Evolutionary conservation across 345 rosid species (phyloP), one percentile per base, ranked within the genome.

Genomic region (Citrus maxima): DNA sequence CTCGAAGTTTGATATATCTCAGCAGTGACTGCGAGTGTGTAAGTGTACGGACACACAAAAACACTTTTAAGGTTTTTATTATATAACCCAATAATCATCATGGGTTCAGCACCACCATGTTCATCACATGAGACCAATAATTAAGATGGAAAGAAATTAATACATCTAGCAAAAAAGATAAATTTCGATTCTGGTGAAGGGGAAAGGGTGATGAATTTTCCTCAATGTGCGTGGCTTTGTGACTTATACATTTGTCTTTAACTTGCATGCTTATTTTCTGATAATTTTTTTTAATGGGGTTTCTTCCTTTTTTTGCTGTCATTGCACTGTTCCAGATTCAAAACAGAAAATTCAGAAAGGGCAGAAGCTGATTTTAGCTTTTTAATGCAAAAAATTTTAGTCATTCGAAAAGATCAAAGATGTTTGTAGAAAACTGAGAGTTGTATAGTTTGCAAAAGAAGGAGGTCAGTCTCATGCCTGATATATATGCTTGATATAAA

Each of bases 31-130:
- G 28, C n/a, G 27, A 8, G n/a, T 30, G 77, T 63, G 74, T 55
- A 74, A 74, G 56, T 49, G 82, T 75, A 70, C 70, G 76, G 72
- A 69, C 21, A 51, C 61, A 2, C 35, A 67, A 38, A 42, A 10
- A 0, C 49, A 5, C 6, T 6, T 67, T 68, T 67, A 49, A 68
- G 78, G 74, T 58, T 27, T 49, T 49, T 35, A 14, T 34, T 12
- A 34, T 56, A 46, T 13, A 13, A 63, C 76, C 55, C 72, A 42
- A 59, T 59, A 70, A 69, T 77, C 69, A 69, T 77, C 61, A 40
- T 69, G 80, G 69, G 30, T 13, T 69, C 74, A 37, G 60, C 56
- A 18, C 59, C 46, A 4, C 65, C 65, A 25, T 61, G 30, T 61
- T 61, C 65, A 25, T 61, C 65, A 25, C 32, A 59, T 24, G 65